These are phyloP conservation scores for Xylariaceae sp. DNA, from an alignment of 2,329 filamentous ascomycete genomes.

Conservation along the genomic window DNA sequence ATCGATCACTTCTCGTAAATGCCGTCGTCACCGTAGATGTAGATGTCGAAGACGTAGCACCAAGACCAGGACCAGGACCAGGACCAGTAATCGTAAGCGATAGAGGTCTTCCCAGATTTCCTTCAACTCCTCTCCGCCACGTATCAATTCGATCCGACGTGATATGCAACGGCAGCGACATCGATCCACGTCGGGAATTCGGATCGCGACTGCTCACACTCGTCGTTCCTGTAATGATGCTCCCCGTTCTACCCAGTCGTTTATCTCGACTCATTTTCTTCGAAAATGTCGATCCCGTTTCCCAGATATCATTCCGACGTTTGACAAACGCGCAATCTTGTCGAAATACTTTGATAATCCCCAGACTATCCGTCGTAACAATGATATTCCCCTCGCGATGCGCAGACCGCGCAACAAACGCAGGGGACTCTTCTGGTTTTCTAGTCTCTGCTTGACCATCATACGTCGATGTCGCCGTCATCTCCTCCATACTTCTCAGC, in stretches of 20 bases:
- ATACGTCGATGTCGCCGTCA: slow-evolving; percentile 36
- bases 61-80: too few relatives aligned
- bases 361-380: slow-evolving; percentile 81
- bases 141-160: slow-evolving; percentile 72
- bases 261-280: slow-evolving; percentile 57
- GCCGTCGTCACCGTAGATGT: slow-evolving; percentile 30
- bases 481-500: slow-evolving; percentile 67
- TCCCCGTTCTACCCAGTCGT: slow-evolving; percentile 52
- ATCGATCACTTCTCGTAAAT: slow-evolving; percentile 45
- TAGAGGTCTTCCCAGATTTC: slow-evolving; percentile 32
- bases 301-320: slow-evolving; percentile 70
- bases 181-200: slow-evolving; percentile 50
- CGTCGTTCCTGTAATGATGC: slow-evolving; percentile 48
- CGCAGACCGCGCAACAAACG: slow-evolving; percentile 67
- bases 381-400: slow-evolving; percentile 86
- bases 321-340: slow-evolving; percentile 88
- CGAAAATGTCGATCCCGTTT: slow-evolving; percentile 70
- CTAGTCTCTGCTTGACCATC: slow-evolving; percentile 31
- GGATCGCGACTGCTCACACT: slow-evolving; percentile 40
- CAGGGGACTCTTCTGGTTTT: slow-evolving; percentile 63
- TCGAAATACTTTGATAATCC: slow-evolving; percentile 87
- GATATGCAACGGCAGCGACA: slow-evolving; percentile 38
- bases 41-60: background rate
- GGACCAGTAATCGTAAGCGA: slow-evolving; percentile 29
- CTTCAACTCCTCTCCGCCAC: slow-evolving; percentile 67